Conservation (phyloP, 768 basidiomycete genomes). For the Tricholoma flavovirens region DNA sequence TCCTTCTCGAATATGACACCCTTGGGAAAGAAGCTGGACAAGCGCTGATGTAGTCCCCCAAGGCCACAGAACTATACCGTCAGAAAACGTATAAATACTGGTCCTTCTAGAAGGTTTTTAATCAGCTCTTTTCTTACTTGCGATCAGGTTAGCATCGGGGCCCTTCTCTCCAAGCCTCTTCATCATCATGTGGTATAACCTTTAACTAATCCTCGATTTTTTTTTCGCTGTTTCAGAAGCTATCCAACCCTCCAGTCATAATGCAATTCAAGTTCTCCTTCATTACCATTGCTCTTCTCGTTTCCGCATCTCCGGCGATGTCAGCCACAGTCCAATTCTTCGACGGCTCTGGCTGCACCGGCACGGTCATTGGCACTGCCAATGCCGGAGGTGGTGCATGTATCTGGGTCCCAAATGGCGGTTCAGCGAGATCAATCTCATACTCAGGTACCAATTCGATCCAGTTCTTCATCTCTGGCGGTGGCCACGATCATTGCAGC, state of each 20-base stretch:
- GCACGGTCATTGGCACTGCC: too few relatives aligned
- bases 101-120: neutral
- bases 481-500: slow-evolving; percentile 13
- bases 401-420: too few relatives aligned
- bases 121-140: neutral
- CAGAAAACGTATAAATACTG: too few relatives aligned
- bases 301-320: slow-evolving; percentile 8
- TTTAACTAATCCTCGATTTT: neutral
- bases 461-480: slow-evolving; percentile 14
- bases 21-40: too few relatives aligned
- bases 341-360: too few relatives aligned
- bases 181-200: neutral
- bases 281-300: slow-evolving; percentile 8
- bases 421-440: slow-evolving; percentile 9
- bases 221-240: slow-evolving; percentile 4
- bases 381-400: too few relatives aligned
- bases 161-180: neutral
- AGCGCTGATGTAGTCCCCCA: too few relatives aligned
- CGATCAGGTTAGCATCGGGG: neutral
- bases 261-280: slow-evolving; percentile 17
- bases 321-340: too few relatives aligned
- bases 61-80: too few relatives aligned
- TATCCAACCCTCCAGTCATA: slow-evolving; percentile 6
- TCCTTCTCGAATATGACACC: too few relatives aligned
- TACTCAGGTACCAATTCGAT: slow-evolving; percentile 14